Evolutionary conservation across 2,329 filamentous ascomycete genomes (phyloP), one percentile per base, ranked within the genome.

Genomic region (Phialophora macrospora): DNA sequence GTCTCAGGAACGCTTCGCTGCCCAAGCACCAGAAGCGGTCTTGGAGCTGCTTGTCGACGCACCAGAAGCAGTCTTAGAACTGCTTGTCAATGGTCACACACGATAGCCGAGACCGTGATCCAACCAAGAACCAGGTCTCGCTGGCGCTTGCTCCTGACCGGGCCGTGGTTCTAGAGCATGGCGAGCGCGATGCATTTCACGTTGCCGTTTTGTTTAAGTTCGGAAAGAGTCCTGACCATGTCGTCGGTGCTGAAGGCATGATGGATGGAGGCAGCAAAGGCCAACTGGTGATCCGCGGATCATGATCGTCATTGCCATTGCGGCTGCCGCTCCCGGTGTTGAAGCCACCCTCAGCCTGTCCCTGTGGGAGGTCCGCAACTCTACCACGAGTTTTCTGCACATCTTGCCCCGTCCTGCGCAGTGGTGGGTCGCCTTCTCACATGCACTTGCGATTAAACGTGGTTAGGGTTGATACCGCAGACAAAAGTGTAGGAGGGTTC

Each of bases 1-100:
- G 8, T 51, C 22, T 22, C 48, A 51, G 20, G 22, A 51, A 51
- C 20, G 48, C 48, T 22, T 51, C 20, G 20, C 48, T 51, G 48
- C 48, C 24, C 48, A 51, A 51, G 48, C 22, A 51, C 22, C 48
- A 51, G 48, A 26, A 26, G 48, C 48, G 17, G n/a, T 51, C 48
- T 51, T 26, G 48, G 20, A 24, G 48, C 17, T 55, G 52, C 52
- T 55, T 30, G 52, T 34, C 52, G n/a, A n/a, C n/a, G 48, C 22
- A 51, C 22, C 48, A 51, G 48, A 26, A 26, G 48, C 48, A 28
- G n/a, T 51, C 48, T 51, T 26, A 22, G 20, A 24, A 22, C 17
- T 55, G 52, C 52, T 55, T 30, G 52, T 34, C 52, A 12, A 8
- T 26, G 48, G 48, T 51, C 9, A 28, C 46, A 22, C 20, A 4